phyloP scores from a whole-genome alignment of 345 rosid species.

The Trapa bicornis region DNA sequence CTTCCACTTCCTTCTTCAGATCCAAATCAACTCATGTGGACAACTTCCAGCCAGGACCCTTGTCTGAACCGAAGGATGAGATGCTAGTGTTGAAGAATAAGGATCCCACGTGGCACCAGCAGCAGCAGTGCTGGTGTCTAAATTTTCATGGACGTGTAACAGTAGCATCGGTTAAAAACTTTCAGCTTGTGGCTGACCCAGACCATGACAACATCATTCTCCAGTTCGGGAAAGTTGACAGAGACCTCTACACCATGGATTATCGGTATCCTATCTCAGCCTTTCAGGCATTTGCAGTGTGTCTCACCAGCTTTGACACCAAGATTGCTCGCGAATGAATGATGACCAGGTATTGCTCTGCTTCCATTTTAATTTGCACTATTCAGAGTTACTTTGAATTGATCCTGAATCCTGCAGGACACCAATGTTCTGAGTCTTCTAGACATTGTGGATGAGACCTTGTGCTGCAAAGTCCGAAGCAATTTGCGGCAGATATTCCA shows the following conservation, averaged over 20 bases:
- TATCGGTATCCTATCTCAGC: slow-evolving; percentile 87
- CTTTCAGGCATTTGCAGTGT: slow-evolving; percentile 82
- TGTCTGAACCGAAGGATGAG: slow-evolving; percentile 34
- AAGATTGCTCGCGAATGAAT: slow-evolving; percentile 89
- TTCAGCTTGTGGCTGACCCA: slow-evolving; percentile 63
- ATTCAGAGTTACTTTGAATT: background rate
- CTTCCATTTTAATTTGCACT: background rate
- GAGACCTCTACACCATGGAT: slow-evolving; percentile 91
- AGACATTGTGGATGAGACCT: background rate
- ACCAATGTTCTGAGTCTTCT: background rate
- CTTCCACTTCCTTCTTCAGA: slow-evolving; percentile 60
- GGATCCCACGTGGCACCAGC: slow-evolving; percentile 90
- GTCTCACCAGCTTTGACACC: slow-evolving; percentile 93
- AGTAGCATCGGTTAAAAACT: slow-evolving; percentile 83
- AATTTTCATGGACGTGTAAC: slow-evolving; percentile 90
- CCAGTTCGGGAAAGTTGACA: slow-evolving; percentile 86
- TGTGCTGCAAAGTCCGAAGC: background rate
- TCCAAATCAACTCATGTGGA: slow-evolving; percentile 51
- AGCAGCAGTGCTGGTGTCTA: slow-evolving; percentile 87
- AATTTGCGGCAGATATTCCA: background rate
- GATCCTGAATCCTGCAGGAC: background rate
- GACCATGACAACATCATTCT: slow-evolving; percentile 74
- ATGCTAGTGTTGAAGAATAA: slow-evolving; percentile 58
- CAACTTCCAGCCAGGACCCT: slow-evolving; percentile 35
- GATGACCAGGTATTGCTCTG: slow-evolving; percentile 12